phyloP scores from a whole-genome alignment of 371 early-diverging fungal genomes.

The Lichtheimia corymbifera region DNA sequence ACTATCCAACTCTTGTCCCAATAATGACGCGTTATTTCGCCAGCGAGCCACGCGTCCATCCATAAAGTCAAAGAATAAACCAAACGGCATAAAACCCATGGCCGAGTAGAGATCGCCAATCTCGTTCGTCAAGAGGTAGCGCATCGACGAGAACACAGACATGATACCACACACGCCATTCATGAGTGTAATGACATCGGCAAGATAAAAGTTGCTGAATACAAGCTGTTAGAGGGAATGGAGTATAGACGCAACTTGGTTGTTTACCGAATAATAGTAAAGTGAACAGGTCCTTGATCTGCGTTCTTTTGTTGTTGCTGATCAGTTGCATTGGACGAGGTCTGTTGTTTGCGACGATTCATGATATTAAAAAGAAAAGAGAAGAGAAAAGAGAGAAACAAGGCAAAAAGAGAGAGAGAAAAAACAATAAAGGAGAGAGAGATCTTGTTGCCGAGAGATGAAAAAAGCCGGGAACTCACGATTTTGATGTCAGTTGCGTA shows the following conservation, averaged over 20 bases:
- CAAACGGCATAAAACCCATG: slow-evolving; percentile 76
- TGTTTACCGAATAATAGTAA: slow-evolving; percentile 11
- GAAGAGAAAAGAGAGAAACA: no score
- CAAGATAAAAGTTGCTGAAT: slow-evolving; percentile 73
- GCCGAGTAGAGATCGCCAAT: slow-evolving; percentile 63
- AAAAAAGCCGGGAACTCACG: no score
- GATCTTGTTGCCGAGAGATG: no score
- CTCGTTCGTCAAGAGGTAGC: slow-evolving; percentile 73
- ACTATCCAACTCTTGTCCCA: slow-evolving; percentile 83
- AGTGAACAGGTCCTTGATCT: slow-evolving; percentile 4
- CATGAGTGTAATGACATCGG: slow-evolving; percentile 85
- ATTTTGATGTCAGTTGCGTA: no score
- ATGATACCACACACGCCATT: slow-evolving; percentile 85
- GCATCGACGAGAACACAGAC: slow-evolving; percentile 81
- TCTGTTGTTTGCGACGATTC: no score
- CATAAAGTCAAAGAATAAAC: slow-evolving; percentile 81
- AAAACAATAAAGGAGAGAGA: no score
- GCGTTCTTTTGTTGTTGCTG: no score
- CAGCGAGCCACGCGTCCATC: slow-evolving; percentile 92
- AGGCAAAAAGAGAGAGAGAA: no score
- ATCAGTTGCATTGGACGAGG: no score
- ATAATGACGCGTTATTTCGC: slow-evolving; percentile 70
- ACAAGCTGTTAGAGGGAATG: not conserved
- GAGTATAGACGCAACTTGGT: not conserved
- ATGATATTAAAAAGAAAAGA: no score